Evolutionary conservation across 2,329 filamentous ascomycete genomes (phyloP).

Genomic region (Microdochium bolleyi): DNA sequence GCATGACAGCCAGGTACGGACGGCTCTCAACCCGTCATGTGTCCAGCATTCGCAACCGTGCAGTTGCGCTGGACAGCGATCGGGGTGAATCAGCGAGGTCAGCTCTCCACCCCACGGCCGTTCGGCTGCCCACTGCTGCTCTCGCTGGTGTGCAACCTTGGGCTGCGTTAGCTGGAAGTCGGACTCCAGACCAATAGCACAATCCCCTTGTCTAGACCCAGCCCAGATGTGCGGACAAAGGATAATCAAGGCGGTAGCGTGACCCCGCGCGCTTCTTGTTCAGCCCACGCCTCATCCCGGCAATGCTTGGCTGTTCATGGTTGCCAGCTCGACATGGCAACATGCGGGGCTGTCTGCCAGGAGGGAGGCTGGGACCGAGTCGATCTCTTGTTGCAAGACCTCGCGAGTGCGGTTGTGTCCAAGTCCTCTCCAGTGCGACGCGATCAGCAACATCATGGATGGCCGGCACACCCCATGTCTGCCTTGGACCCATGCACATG

Average conservation of each 20-base stretch:
- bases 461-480: not conserved
- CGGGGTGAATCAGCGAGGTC: not conserved
- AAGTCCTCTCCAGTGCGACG: not conserved
- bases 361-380: not conserved
- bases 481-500: not conserved
- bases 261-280: not conserved
- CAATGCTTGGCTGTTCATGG: not conserved
- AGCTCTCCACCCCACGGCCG: not conserved
- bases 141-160: not conserved
- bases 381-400: not conserved
- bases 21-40: not conserved
- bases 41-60: not conserved
- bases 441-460: not conserved
- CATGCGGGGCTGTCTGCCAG: not conserved
- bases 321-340: not conserved
- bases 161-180: not conserved
- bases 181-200: not conserved
- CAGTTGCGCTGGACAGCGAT: no score
- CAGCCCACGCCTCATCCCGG: not conserved
- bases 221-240: not conserved
- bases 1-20: not conserved
- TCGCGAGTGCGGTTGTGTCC: no score
- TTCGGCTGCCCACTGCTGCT: not conserved
- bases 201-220: not conserved
- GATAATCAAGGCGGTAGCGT: not conserved